Evolutionary conservation across 1,284 basidiomycete genomes (phyloP).

Genomic region (Leccinum ponderosum): DNA sequence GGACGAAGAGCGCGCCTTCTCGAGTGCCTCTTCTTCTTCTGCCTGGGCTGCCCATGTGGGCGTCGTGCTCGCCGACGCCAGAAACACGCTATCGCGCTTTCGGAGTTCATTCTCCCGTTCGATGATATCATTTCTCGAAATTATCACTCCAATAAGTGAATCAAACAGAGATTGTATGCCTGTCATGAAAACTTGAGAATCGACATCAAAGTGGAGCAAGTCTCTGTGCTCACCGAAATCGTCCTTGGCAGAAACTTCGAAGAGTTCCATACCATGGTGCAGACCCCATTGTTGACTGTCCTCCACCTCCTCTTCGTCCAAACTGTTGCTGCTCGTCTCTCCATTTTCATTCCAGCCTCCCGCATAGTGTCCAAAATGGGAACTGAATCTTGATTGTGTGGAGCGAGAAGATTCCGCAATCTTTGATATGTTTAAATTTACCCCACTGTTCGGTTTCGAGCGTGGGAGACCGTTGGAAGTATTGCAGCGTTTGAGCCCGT

Average conservation of each 20-base stretch:
- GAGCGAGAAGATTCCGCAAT: slow-evolving; percentile 44
- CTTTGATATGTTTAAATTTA: slow-evolving; percentile 46
- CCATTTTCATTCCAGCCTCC: slow-evolving; percentile 54
- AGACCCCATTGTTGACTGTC: slow-evolving; percentile 74
- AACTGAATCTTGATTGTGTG: slow-evolving; percentile 55
- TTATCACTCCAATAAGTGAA: slow-evolving; percentile 74
- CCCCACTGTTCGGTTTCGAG: slow-evolving; percentile 33
- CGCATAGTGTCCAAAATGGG: slow-evolving; percentile 49
- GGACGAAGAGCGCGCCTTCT: slow-evolving; percentile 55
- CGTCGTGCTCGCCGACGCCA: slow-evolving; percentile 52
- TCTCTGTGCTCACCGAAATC: slow-evolving; percentile 57
- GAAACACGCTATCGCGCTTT: slow-evolving; percentile 77
- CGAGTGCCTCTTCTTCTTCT: slow-evolving; percentile 75
- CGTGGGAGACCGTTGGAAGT: slow-evolving; percentile 46
- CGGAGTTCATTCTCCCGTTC: slow-evolving; percentile 76
- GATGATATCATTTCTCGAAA: slow-evolving; percentile 72
- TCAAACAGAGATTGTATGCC: slow-evolving; percentile 78
- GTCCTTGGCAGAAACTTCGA: slow-evolving; percentile 86
- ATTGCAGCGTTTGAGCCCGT: slow-evolving; percentile 48
- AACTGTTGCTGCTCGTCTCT: slow-evolving; percentile 64
- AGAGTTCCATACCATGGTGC: slow-evolving; percentile 77
- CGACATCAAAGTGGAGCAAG: neutral
- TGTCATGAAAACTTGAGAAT: slow-evolving; percentile 32
- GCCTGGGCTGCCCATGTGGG: slow-evolving; percentile 77
- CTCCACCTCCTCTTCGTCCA: slow-evolving; percentile 67